Base-by-base conservation (phyloP, 306 rosid species). In the Vicia faba region DNA sequence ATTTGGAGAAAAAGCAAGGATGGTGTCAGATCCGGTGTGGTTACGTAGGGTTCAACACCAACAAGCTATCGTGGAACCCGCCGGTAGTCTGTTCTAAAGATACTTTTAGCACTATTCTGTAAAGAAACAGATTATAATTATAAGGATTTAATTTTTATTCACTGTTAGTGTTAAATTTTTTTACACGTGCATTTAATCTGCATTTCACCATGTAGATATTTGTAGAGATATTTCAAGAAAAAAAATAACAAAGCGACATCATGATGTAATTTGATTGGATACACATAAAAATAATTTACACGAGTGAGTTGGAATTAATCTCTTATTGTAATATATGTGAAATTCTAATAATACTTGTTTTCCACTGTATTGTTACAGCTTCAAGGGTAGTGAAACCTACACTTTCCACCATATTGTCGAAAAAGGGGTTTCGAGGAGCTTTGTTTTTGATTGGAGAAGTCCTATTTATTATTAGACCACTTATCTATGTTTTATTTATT, bases 1-100 rank as follows among this genome's bases (percentile, higher is more conserved):
- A 48, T 93, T 93, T 25, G 97, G 96, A 43, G 89, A 90, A 78
- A 90, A 79, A 33, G 99, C 96, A 13, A 82, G 85, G 82, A 69
- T 54, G 64, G 74, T 60, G 57, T 82, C 88, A 2, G 85, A 85
- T 49, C 90, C 99, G 14, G 70, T 5, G 4, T 83, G 86, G 91
- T 65, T 87, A 41, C 74, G 4, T 2, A 78, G 80, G 75, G 84
- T 82, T 79, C 89, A 86, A 69, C 95, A 74, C 46, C 92, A 85
- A 55, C 87, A 79, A 67, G 84, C 80, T 64, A 84, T 72, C 59
- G 77, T 79, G 79, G 79, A 80, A 70, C 91, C 87, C 51, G 45
- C 83, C 51, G 75, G 97, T 86, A 81, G 80, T 48, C 67, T 41
- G 28, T 70, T 35, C 28, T 51, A 18, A 29, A 71, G 57, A 14